Percentiles rank a stretch among this genome's conserved stretches.
Conservation (phyloP, 768 basidiomycete species). For the Boletus vermiculosoides region DNA sequence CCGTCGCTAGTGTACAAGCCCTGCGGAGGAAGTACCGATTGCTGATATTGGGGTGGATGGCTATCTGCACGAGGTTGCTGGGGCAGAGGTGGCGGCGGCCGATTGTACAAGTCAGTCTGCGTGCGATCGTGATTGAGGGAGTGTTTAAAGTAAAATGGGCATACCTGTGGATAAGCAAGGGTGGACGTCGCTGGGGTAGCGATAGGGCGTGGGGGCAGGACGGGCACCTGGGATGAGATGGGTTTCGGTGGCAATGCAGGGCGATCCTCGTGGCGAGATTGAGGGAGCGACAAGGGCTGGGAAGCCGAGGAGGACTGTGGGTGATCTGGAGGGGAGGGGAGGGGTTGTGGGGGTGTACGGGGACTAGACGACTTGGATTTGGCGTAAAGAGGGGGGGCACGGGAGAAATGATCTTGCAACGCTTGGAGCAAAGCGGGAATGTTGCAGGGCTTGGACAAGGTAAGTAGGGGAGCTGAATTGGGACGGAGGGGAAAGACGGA, state of each 20-base stretch:
- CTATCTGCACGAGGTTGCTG: slow-evolving; percentile 19
- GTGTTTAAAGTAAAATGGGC: slow-evolving; percentile 7
- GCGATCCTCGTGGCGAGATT: slow-evolving; percentile 26
- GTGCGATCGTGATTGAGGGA: slow-evolving; percentile 1
- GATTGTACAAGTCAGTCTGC: slow-evolving; percentile 29
- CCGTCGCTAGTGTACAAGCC: slow-evolving; percentile 16
- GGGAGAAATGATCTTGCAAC: slow-evolving; percentile 81
- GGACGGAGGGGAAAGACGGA: slow-evolving; percentile 13
- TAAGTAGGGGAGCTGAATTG: not conserved
- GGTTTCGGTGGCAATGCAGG: slow-evolving; percentile 44
- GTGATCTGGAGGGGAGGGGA: slow-evolving; percentile 18
- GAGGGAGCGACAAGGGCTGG: slow-evolving; percentile 22
- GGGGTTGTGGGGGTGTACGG: slow-evolving; percentile 22
- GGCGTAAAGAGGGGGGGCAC: slow-evolving; percentile 85
- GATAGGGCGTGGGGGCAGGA: slow-evolving; percentile 19
- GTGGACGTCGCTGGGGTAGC: slow-evolving; percentile 6
- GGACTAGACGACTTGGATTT: slow-evolving; percentile 51
- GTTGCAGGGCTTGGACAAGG: slow-evolving; percentile 61
- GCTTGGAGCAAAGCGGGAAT: slow-evolving; percentile 71
- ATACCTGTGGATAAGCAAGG: slow-evolving; percentile 20
- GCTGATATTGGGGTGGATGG: slow-evolving; percentile 31
- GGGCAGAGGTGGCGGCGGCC: slow-evolving; percentile 39
- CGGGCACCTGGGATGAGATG: slow-evolving; percentile 12
- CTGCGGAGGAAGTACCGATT: slow-evolving; percentile 16
- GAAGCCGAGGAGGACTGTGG: slow-evolving; percentile 15